Percentiles rank a stretch among this genome's conserved stretches.
These are phyloP conservation scores for Glebionis coronaria DNA, from an alignment of 129 eudicot species.

Conservation along the genomic window DNA sequence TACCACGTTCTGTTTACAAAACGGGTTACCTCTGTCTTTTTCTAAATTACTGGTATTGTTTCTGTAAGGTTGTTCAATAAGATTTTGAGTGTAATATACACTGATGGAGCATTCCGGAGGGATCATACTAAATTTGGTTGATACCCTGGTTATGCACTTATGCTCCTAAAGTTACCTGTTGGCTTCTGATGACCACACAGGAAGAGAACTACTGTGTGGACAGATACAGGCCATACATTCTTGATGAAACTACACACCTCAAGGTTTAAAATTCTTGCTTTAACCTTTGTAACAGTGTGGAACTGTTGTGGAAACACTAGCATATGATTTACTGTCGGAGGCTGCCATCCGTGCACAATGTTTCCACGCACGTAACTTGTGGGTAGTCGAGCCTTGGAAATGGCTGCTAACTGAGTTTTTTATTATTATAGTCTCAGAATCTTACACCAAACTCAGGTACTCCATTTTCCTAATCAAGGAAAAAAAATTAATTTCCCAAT, in stretches of 20 bases:
- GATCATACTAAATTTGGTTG: too few species aligned
- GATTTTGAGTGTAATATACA: too few species aligned
- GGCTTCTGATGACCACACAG: slow-evolving; percentile 87
- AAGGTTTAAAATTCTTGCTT: too few species aligned
- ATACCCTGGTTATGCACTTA: too few species aligned
- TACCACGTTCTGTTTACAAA: neutral
- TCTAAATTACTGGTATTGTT: too few species aligned
- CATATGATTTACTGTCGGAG: slow-evolving; percentile 83
- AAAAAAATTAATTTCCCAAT: neutral
- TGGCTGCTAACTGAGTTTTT: slow-evolving; percentile 81
- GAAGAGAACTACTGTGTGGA: slow-evolving; percentile 65
- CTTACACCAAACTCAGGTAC: slow-evolving; percentile 84
- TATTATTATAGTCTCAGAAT: slow-evolving; percentile 78
- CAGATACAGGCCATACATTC: slow-evolving; percentile 81
- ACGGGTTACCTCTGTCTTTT: neutral
- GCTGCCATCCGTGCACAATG: slow-evolving; percentile 90
- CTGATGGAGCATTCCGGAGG: too few species aligned
- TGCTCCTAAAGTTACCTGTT: slow-evolving; percentile 18
- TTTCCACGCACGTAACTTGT: slow-evolving; percentile 67
- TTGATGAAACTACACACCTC: too few species aligned
- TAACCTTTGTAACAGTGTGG: too few species aligned
- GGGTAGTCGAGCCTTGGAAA: slow-evolving; percentile 72
- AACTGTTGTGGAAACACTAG: slow-evolving; percentile 24
- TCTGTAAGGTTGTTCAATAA: too few species aligned
- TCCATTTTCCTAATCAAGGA: neutral